These are phyloP conservation scores for Suillus weaverae DNA, from an alignment of 768 basidiomycete species.

Conservation along the genomic window DNA sequence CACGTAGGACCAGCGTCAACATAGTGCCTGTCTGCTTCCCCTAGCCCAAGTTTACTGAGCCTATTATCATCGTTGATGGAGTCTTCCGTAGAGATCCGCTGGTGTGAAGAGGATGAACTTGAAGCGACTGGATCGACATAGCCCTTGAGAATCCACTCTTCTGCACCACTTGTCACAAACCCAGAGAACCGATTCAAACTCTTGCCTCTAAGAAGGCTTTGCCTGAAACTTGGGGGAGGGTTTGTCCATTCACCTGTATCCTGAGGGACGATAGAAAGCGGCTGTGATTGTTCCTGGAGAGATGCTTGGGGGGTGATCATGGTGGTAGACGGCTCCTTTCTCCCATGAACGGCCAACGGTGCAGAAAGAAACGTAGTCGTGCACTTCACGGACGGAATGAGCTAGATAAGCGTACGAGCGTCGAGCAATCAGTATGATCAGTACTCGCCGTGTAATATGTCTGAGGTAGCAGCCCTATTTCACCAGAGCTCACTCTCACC, in stretches of 20 bases:
- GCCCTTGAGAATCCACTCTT: conserved; percentile 80
- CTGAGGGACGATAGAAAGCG: conserved; percentile 55
- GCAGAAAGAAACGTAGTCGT: conserved; percentile 61
- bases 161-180: conserved; percentile 85
- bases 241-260: conserved; percentile 67
- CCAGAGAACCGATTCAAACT: conserved; percentile 82
- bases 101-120: conserved; percentile 22
- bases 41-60: conserved; percentile 41
- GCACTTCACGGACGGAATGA: conserved; percentile 44
- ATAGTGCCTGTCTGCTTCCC: conserved; percentile 68
- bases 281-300: conserved; percentile 22
- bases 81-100: conserved; percentile 30
- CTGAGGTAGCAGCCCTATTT: conserved; percentile 67
- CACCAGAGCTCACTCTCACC: conserved; percentile 54
- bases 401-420: background rate
- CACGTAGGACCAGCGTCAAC: conserved; percentile 71
- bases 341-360: conserved; percentile 33
- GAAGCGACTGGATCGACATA: conserved; percentile 27
- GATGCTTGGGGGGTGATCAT: conserved; percentile 53
- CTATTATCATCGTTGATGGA: conserved; percentile 43
- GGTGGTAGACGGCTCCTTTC: conserved; percentile 39
- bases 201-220: conserved; percentile 74
- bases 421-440: conserved; percentile 10
- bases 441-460: conserved; percentile 69
- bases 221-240: conserved; percentile 65